Base-by-base conservation (phyloP, 192 early-diverging fungal species). In the Backusella parvicylindrica region DNA sequence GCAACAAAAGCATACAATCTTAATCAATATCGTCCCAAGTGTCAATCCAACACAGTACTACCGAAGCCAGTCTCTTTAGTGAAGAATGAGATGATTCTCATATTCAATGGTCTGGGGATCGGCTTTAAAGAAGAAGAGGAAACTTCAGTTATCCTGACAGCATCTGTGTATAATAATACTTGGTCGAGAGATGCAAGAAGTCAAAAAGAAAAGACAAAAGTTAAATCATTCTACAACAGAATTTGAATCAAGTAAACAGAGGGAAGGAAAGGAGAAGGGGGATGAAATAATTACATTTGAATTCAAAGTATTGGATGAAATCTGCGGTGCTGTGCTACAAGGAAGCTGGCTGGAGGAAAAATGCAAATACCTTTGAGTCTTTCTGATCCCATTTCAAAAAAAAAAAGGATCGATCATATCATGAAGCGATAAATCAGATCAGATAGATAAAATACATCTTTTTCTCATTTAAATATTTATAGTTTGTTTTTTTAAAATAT, bases 341-440 rank as follows among this genome's bases (percentile, higher is more conserved):
- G 36, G 75, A 5, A 77, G 71, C 8, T 88, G 87, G 87, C 83
- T 76, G 11, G 41, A 79, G 35, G 87, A n/a, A 85, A 5, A 68
- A 84, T 8, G 82, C 86, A 32, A 75, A 74, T 32, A 33, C 85
- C 12, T 88, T 88, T 73, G 84, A 84, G 60, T 71, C 78, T 6
- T 88, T 85, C 64, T 88, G 83, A 74, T 75, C 63, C 72, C 78
- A 79, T n/a, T 41, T 79, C 5, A 79, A 75, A 40, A 79, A 79
- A 47, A 71, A 70, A 50, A 30, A n/a, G n/a, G n/a, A n/a, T n/a
- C n/a, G n/a, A n/a, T n/a, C n/a, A n/a, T n/a, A n/a, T n/a, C n/a
- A n/a, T n/a, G n/a, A n/a, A n/a, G n/a, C n/a, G n/a, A n/a, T n/a
- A n/a, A n/a, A n/a, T n/a, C n/a, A n/a, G n/a, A n/a, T n/a, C n/a